Evolutionary conservation across 2,329 filamentous ascomycete species (phyloP).

Genomic region (Trichophyton rubrum): DNA sequence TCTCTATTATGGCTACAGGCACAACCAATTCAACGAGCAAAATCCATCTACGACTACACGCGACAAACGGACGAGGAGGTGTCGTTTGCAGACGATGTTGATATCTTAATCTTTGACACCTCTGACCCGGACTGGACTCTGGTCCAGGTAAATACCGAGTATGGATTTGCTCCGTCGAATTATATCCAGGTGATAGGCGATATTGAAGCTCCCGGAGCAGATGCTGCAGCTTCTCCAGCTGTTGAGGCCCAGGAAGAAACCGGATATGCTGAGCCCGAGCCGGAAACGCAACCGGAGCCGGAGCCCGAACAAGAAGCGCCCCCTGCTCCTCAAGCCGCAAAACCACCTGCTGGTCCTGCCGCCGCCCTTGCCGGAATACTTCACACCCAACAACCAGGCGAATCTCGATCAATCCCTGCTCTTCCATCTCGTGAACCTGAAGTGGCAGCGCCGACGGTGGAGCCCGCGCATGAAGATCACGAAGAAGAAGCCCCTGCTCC

Average conservation of each 20-base stretch:
- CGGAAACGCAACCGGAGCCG: slow-evolving; percentile 30
- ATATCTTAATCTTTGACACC: slow-evolving; percentile 73
- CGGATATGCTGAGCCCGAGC: slow-evolving; percentile 32
- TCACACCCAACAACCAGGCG: slow-evolving; percentile 27
- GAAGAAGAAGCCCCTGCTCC: slow-evolving; percentile 45
- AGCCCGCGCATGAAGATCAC: slow-evolving; percentile 57
- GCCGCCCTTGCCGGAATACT: slow-evolving; percentile 44
- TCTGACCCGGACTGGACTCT: slow-evolving; percentile 95
- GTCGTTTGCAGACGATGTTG: slow-evolving; percentile 81
- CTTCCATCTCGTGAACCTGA: slow-evolving; percentile 23
- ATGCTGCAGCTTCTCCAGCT: slow-evolving; percentile 25
- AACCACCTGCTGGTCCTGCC: slow-evolving; percentile 40
- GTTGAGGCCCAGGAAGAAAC: slow-evolving; percentile 13
- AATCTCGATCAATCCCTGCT: slow-evolving; percentile 22
- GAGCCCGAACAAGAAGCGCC: slow-evolving; percentile 8
- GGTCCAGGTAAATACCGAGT: slow-evolving; percentile 72
- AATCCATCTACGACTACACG: slow-evolving; percentile 95
- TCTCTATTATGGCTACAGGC: slow-evolving; percentile 37
- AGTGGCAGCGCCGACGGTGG: slow-evolving; percentile 42
- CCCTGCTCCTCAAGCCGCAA: slow-evolving; percentile 21
- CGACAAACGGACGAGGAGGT: slow-evolving; percentile 96
- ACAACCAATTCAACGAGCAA: slow-evolving; percentile 55
- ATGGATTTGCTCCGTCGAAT: slow-evolving; percentile 88
- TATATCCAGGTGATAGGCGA: slow-evolving; percentile 65
- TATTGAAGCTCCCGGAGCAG: slow-evolving; percentile 24